Base-by-base conservation (phyloP, 768 basidiomycete species). In the Phlebiopsis gigantea region DNA sequence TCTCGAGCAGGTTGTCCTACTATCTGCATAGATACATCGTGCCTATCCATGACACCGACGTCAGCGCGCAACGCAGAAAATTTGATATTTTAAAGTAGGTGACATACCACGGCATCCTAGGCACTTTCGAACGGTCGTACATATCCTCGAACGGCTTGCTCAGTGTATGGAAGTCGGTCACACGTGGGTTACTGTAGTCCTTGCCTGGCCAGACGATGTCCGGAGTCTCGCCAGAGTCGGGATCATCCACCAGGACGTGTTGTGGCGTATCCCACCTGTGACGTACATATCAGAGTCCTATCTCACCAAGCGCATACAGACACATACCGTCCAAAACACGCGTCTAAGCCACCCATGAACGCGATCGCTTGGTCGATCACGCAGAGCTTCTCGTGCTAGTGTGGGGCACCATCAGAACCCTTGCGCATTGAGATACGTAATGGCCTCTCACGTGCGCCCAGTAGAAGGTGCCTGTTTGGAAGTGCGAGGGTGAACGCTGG, bases 321-420 rank as follows among this genome's bases (percentile, higher is more conserved):
- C 4, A 30, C 62, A 1, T 59, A 87, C 82, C 92, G 79, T 65
- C 93, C 93, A 63, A 94, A 97, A 69, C 91, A 96, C 30, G 96
- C 79, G 71, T 99, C 97, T 43, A 99, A 72, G 2, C 97, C 97
- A 17, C 97, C 97, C 92, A 93, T 97, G 73, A 98, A 99, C 0
- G 91, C 95, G 61, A 98, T 97, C 1, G 93, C 84, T 68, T 97
- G 90, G 68, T 99, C 97, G 59, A 99, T 90, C 14, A 98, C 93
- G 66, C 96, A 98, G 60, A 99, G 68, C 68, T 99, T 99, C 77
- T 99, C 97, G 70, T 98, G 97, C 92, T 95, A 57, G 24, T 44
- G 1, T 12, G 53, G 19, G 34, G 2, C 7, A 55, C 24, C 28
- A 42, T 48, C 1, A 44, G 45, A 29, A 55, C 22, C n/a, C n/a